These are phyloP conservation scores for Ziziphus jujuba DNA, from an alignment of 306 rosid genomes.

Conservation along the genomic window DNA sequence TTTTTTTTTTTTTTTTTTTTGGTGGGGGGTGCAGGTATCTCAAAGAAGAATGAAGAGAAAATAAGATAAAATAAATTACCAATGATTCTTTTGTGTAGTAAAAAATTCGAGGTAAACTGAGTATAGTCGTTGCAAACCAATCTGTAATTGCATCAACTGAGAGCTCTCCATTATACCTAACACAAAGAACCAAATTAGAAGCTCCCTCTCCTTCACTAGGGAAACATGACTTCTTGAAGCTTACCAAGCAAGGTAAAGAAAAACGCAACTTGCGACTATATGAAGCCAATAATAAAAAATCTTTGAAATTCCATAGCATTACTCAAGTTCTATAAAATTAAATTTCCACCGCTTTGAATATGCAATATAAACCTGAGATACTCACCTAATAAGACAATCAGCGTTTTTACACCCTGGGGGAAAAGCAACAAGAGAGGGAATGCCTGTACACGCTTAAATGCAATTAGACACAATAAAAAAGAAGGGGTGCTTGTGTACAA, in stretches of 20 bases:
- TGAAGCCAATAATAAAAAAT: background rate
- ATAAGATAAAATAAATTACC: conserved; percentile 48
- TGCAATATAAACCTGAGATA: conserved; percentile 12
- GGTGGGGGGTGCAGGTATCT: no score
- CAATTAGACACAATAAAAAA: conserved; percentile 12
- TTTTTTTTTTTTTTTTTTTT: no score
- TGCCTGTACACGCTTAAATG: conserved; percentile 44
- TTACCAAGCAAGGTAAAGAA: conserved; percentile 3
- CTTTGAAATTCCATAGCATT: background rate
- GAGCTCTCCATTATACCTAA: conserved; percentile 71
- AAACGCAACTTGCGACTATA: background rate
- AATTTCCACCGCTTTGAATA: background rate
- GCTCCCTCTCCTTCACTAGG: background rate
- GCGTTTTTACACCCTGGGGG: conserved; percentile 59
- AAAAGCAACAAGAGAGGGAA: conserved; percentile 76
- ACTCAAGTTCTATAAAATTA: background rate
- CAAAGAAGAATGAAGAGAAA: background rate
- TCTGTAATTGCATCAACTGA: conserved; percentile 67
- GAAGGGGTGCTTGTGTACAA: background rate
- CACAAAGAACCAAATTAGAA: conserved; percentile 5
- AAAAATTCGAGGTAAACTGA: conserved; percentile 75
- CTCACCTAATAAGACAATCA: conserved; percentile 77
- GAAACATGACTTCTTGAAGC: conserved; percentile 6
- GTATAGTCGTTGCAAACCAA: conserved; percentile 81
- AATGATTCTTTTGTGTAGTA: conserved; percentile 77